A percentile compares a stretch with the other conserved stretches of the same genome.
phyloP scores from a whole-genome alignment of 768 basidiomycete genomes.

The Mycena indigotica region DNA sequence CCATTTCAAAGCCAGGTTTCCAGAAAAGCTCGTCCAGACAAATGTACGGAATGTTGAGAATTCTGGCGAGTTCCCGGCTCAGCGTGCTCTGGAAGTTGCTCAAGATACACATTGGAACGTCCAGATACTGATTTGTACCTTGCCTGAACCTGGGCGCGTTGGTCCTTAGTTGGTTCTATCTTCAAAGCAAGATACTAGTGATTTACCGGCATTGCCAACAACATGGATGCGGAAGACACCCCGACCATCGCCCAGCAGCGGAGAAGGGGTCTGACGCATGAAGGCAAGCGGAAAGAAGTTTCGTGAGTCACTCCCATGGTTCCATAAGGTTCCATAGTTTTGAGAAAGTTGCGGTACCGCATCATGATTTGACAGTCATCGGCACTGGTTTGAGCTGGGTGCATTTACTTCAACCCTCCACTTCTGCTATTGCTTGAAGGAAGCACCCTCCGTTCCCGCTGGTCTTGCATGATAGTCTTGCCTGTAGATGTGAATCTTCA shows the following conservation, averaged over 20 bases:
- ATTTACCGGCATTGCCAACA: slow-evolving; percentile 14
- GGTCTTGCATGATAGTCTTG: too few relatives aligned
- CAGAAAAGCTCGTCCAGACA: slow-evolving; percentile 39
- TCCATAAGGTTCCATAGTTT: too few relatives aligned
- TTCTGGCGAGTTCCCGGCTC: slow-evolving; percentile 34
- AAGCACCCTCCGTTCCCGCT: too few relatives aligned
- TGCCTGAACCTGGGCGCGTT: slow-evolving; percentile 7
- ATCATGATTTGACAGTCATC: too few relatives aligned
- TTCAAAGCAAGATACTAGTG: not conserved
- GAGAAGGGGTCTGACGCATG: not conserved
- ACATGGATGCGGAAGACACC: slow-evolving; percentile 13
- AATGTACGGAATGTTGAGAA: slow-evolving; percentile 38
- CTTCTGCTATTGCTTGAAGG: too few relatives aligned
- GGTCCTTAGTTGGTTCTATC: too few relatives aligned
- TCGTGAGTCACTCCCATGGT: not conserved
- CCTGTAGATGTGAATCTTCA: too few relatives aligned
- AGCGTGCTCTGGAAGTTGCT: slow-evolving; percentile 38
- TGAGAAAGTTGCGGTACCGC: too few relatives aligned
- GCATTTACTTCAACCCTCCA: too few relatives aligned
- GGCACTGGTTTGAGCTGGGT: too few relatives aligned
- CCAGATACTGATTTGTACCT: not conserved
- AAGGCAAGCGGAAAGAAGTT: not conserved
- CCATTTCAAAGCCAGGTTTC: slow-evolving; percentile 37
- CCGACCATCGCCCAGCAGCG: slow-evolving; percentile 9
- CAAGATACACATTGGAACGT: not conserved